Conservation (phyloP, 1,139 yeast genomes). For the Pichia norvegensis region DNA sequence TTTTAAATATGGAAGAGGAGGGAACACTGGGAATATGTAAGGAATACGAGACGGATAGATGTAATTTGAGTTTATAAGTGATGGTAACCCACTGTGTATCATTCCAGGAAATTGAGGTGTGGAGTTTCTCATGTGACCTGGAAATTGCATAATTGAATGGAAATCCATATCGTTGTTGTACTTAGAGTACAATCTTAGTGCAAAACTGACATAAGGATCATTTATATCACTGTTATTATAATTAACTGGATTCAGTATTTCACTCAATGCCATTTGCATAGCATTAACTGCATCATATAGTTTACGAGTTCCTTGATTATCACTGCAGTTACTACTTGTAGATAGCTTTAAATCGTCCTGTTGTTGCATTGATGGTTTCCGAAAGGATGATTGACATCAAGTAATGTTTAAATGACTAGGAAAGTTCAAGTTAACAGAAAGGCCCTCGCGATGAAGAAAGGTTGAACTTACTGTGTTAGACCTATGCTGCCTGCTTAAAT, state of each 20-base stretch:
- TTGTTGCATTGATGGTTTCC: neutral
- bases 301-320: neutral
- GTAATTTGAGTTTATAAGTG: neutral
- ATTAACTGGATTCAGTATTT: slow-evolving; percentile 1
- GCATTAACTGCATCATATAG: slow-evolving; percentile 3
- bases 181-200: slow-evolving; percentile 3
- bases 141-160: slow-evolving; percentile 4
- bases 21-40: slow-evolving; percentile 5
- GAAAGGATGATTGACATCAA: too few species aligned
- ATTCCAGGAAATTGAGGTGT: too few species aligned
- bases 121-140: neutral
- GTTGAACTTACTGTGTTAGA: too few species aligned
- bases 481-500: too few species aligned
- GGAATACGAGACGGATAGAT: slow-evolving; percentile 2
- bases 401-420: too few species aligned
- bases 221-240: slow-evolving; percentile 1
- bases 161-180: slow-evolving; percentile 10
- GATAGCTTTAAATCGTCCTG: neutral
- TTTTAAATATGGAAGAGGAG: slow-evolving; percentile 6
- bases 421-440: too few species aligned
- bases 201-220: slow-evolving; percentile 10
- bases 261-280: slow-evolving; percentile 1
- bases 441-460: too few species aligned
- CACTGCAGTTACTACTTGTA: neutral
- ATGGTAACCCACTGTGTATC: neutral